Base-by-base conservation (phyloP, 805 yeast species). In the Hanseniaspora mollemarum region DNA sequence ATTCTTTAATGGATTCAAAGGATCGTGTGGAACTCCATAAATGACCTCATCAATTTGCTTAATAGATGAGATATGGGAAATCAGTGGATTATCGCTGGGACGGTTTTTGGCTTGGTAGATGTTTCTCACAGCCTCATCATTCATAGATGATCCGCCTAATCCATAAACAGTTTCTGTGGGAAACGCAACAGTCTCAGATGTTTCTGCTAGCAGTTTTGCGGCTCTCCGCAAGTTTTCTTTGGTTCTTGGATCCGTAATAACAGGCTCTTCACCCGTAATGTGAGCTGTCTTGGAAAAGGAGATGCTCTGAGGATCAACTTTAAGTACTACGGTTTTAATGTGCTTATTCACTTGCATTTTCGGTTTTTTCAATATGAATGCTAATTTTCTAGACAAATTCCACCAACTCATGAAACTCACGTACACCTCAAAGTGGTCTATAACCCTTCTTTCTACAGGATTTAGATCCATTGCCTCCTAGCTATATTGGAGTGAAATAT, bases 141-240 rank as follows among this genome's bases (percentile, higher is more conserved):
- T 73, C 45, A 85, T 68, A 0, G 94, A 84, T 2, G 88, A 81
- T 0, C 92, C 98, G 0, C 95, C 98, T 0, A 92, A 71, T 0
- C 98, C 98, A 63, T 92, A 92, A 0, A 92, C 98, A 0, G 98
- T 92, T 62, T 92, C 98, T 0, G 98, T 86, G 1, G 98, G 98
- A 59, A 92, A 88, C 0, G 90, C 97, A 13, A 92, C 87, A 0
- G 81, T 87, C 25, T 78, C 69, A 35, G 72, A 62, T 0, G 81
- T 68, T 2, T 65, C 63, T 16, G 68, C 63, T 4, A 87, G 64
- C 4, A 79, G 65, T 1, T 67, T 58, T 0, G 87, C 80, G 5
- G 96, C 96, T 18, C 65, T 65, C 10, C 64, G 46, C 1, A 87
- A 65, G 53, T 76, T 76, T 10, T 58, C 52, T 53, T 68, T 65